Evolutionary conservation across 257 asterid species (phyloP).

Genomic region (Nicotiana benthamiana): DNA sequence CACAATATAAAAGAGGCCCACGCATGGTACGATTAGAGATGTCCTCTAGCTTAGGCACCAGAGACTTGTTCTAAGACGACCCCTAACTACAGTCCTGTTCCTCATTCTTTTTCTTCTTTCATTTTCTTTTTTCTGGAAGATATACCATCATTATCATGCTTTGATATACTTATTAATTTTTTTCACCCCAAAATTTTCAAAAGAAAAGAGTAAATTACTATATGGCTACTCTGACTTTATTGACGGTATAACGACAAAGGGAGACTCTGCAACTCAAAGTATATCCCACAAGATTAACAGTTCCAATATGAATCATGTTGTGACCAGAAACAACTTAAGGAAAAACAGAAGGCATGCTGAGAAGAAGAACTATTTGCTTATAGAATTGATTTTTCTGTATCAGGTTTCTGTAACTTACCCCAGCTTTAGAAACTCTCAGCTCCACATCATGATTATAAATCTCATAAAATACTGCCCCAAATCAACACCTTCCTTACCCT

Average conservation of each 20-base stretch:
- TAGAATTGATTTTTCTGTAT: not conserved
- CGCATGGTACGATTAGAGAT: not conserved
- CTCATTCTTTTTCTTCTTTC: not conserved
- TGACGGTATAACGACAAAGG: not conserved
- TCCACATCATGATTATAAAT: constrained; percentile 85
- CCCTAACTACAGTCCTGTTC: not conserved
- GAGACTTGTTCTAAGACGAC: not conserved
- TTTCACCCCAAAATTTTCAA: not conserved
- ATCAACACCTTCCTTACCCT: constrained; percentile 88
- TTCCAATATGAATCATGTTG: not conserved
- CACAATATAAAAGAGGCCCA: not conserved
- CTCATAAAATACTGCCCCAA: constrained; percentile 89
- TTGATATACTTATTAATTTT: not conserved
- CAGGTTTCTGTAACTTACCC: constrained; percentile 51
- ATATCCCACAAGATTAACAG: not conserved
- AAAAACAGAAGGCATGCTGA: not conserved
- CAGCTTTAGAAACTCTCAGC: constrained; percentile 88
- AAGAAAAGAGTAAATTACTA: not conserved
- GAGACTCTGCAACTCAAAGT: not conserved
- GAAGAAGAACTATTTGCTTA: not conserved
- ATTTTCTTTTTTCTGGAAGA: not conserved
- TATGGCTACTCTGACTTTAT: not conserved
- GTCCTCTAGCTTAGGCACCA: not conserved
- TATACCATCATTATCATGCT: not conserved
- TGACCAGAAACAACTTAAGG: not conserved